phyloP scores from a whole-genome alignment of 164 flowering plant species.

The Aristolochia fimbriata region DNA sequence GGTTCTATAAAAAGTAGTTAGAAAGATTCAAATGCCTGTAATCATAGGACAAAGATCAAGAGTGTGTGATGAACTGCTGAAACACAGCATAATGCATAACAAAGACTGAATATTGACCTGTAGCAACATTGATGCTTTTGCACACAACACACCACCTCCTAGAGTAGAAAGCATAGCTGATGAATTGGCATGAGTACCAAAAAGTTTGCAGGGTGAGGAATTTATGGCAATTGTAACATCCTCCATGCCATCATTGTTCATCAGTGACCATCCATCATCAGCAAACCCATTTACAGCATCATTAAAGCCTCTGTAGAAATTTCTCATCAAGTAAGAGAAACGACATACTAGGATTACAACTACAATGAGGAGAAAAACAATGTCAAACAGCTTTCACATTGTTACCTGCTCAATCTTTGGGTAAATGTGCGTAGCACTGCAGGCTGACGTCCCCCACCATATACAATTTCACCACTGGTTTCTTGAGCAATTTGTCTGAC shows the following conservation, averaged over 20 bases:
- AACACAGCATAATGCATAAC: no score
- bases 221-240: constrained; percentile 71
- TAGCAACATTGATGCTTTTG: constrained; percentile 78
- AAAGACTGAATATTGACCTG: constrained; percentile 30
- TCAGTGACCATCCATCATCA: constrained; percentile 79
- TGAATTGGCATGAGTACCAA: constrained; percentile 35
- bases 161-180: constrained; percentile 33
- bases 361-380: neutral
- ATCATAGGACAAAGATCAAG: no score
- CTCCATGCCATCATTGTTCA: constrained; percentile 66
- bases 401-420: constrained; percentile 67
- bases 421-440: constrained; percentile 68
- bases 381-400: neutral
- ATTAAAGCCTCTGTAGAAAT: constrained; percentile 57
- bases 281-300: constrained; percentile 81
- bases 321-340: neutral
- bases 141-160: constrained; percentile 72
- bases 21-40: no score
- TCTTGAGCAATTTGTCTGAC: constrained; percentile 76
- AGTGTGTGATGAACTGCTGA: no score
- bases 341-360: no score
- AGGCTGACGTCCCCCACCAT: constrained; percentile 69
- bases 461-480: constrained; percentile 49
- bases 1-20: no score
- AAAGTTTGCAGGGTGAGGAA: constrained; percentile 45